Evolutionary conservation across 1,284 basidiomycete genomes (phyloP).

Genomic region (Veloporphyrellus conicus): DNA sequence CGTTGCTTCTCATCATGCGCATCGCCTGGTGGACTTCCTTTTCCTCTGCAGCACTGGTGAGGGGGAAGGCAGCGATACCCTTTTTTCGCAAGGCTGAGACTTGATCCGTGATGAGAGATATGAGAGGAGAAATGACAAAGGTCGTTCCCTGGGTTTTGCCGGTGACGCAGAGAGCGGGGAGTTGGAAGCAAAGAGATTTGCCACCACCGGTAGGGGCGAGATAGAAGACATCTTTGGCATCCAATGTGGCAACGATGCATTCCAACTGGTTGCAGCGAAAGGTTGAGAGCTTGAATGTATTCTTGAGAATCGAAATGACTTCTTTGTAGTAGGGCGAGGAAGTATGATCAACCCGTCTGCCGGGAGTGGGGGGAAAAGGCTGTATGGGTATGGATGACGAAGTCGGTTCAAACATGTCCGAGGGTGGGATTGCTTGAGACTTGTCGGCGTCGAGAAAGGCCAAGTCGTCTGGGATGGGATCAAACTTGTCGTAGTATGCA

Average conservation of each 20-base stretch:
- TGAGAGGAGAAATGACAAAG: slow-evolving; percentile 85
- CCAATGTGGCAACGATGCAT: slow-evolving; percentile 79
- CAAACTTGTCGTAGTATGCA: slow-evolving; percentile 29
- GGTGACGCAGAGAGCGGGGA: slow-evolving; percentile 78
- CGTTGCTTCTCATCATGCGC: slow-evolving; percentile 39
- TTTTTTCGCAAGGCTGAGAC: slow-evolving; percentile 66
- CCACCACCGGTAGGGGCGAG: slow-evolving; percentile 98
- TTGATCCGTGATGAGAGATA: slow-evolving; percentile 91
- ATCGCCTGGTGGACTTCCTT: slow-evolving; percentile 42
- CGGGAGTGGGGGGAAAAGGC: not conserved
- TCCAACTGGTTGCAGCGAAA: slow-evolving; percentile 88
- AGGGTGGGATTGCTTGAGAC: not conserved
- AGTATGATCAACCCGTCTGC: slow-evolving; percentile 26
- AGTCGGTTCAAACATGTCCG: not conserved
- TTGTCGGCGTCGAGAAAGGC: slow-evolving; percentile 15
- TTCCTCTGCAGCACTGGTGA: slow-evolving; percentile 62
- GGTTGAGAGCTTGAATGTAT: slow-evolving; percentile 61
- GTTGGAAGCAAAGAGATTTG: slow-evolving; percentile 82
- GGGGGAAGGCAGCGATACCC: slow-evolving; percentile 52
- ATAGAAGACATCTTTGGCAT: slow-evolving; percentile 86
- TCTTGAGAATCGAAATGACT: slow-evolving; percentile 57
- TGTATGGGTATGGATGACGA: slow-evolving; percentile 1
- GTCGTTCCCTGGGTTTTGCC: slow-evolving; percentile 81
- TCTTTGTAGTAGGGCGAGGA: slow-evolving; percentile 52
- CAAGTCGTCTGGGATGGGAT: slow-evolving; percentile 20